Evolutionary conservation across 2,329 filamentous ascomycete species (phyloP), one percentile per base, ranked within the genome.

Genomic region (Talaromyces sp.): DNA sequence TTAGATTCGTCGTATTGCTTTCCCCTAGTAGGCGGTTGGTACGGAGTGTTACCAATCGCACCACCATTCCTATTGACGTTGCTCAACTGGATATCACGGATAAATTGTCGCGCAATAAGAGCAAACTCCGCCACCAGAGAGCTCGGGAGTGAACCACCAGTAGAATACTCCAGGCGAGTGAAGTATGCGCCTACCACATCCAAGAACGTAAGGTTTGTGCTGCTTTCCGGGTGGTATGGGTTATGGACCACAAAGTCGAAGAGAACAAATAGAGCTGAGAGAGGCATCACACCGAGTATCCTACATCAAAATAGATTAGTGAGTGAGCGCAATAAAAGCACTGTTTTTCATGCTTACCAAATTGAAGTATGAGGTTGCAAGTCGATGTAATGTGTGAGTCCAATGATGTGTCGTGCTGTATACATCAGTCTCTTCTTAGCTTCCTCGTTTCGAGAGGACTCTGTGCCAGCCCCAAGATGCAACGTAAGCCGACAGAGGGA

Each of bases 141-240:
- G 0, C 73, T 73, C 0, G 77, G 79, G 0, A 82, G 67, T 2
- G 72, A 71, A 0, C 78, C 76, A 1, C 70, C 72, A 17, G 78
- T 79, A 10, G 75, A 74, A 61, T 71, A 65, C 8, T 82, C 81
- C 7, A 82, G 69, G 7, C 77, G 72, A 58, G 76, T 79, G 53
- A 82, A 82, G 67, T 82, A 78, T 1, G 78, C 80, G 7, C 75
- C 77, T 4, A 71, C 78, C 65, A 81, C 75, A 54, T 81, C 80
- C 10, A 82, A 71, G 0, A 80, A 70, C 2, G 76, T 72, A 1
- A 82, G 71, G 60, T 81, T 80, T 2, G 68, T 73, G 45, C 62
- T 70, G 0, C 74, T 79, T 38, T 80, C 77, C 0, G 71, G 69
- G 36, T 78, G 72, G 4, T 59, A 68, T 1, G 77, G 78, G 47